phyloP scores from a whole-genome alignment of 495 filamentous ascomycete genomes.

The Podospora pseudoanserina region DNA sequence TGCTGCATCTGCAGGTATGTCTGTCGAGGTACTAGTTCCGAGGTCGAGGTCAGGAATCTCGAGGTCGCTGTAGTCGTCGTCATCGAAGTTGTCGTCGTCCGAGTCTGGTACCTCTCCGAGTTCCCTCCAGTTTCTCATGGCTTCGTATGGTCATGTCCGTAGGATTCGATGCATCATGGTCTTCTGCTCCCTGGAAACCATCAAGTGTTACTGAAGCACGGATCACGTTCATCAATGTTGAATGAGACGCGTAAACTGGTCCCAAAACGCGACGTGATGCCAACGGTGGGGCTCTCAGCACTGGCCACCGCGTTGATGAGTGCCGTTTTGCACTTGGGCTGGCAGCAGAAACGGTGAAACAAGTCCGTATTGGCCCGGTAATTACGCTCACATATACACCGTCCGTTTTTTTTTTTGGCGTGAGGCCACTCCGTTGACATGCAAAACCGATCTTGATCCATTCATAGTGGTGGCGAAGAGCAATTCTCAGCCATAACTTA shows the following conservation, averaged over 20 bases:
- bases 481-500: neutral
- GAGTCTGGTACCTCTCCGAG: slow-evolving; percentile 56
- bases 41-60: slow-evolving; percentile 10
- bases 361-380: neutral
- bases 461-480: neutral
- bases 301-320: no score
- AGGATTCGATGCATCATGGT: slow-evolving; percentile 17
- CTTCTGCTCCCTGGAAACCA: neutral
- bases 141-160: slow-evolving; percentile 27
- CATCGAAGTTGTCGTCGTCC: slow-evolving; percentile 50
- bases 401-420: neutral
- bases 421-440: neutral
- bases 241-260: slow-evolving; percentile 21
- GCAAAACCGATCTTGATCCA: slow-evolving; percentile 1
- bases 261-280: slow-evolving; percentile 24
- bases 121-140: slow-evolving; percentile 57
- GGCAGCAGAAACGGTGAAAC: neutral
- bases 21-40: neutral
- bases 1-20: neutral
- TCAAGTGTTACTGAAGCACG: neutral
- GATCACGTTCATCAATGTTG: neutral
- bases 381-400: neutral
- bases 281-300: slow-evolving; percentile 21
- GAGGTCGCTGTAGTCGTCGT: slow-evolving; percentile 32
- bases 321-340: neutral